Percentiles rank a stretch among this genome's conserved stretches.
Evolutionary conservation across 495 filamentous ascomycete genomes (phyloP).

Genomic region (Symbiotaphrina buchneri): DNA sequence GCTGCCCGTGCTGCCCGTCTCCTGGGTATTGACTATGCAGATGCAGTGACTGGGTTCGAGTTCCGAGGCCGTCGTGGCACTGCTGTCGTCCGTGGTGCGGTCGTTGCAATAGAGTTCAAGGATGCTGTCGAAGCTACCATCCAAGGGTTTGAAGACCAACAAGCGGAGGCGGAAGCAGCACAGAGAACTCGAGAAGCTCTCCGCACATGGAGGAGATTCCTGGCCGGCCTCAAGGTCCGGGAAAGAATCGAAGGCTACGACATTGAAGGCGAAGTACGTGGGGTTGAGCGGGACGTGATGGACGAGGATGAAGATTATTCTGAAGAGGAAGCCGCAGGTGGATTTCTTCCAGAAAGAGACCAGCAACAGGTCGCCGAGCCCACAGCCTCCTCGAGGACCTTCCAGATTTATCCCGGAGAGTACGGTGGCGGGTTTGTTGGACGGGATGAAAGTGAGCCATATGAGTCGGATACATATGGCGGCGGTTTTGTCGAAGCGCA

Average conservation of each 20-base stretch:
- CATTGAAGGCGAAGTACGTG: conserved; percentile 21
- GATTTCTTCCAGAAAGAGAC: conserved; percentile 24
- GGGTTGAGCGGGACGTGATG: conserved; percentile 2
- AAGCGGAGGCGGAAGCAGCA: conserved; percentile 30
- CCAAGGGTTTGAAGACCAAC: conserved; percentile 35
- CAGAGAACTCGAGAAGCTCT: conserved; percentile 31
- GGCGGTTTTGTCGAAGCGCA: conserved; percentile 1
- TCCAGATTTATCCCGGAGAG: too few species aligned
- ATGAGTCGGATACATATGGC: too few species aligned
- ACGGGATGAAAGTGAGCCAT: too few species aligned
- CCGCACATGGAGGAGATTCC: conserved; percentile 52
- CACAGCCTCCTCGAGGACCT: conserved; percentile 3
- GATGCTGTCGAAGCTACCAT: conserved; percentile 54
- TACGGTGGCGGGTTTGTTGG: too few species aligned
- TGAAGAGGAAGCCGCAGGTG: conserved; percentile 12
- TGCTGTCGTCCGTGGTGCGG: conserved; percentile 49
- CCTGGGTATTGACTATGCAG: conserved; percentile 66
- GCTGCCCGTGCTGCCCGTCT: conserved; percentile 52
- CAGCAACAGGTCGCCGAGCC: conserved; percentile 12
- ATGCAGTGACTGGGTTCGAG: conserved; percentile 75
- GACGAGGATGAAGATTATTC: conserved; percentile 9
- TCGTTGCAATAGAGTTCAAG: conserved; percentile 44
- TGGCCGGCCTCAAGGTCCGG: conserved; percentile 53
- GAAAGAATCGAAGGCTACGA: conserved; percentile 48
- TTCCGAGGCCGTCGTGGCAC: conserved; percentile 69